These are phyloP conservation scores for Claviceps sp. DNA, from an alignment of 2,329 filamentous ascomycete species.

Conservation along the genomic window DNA sequence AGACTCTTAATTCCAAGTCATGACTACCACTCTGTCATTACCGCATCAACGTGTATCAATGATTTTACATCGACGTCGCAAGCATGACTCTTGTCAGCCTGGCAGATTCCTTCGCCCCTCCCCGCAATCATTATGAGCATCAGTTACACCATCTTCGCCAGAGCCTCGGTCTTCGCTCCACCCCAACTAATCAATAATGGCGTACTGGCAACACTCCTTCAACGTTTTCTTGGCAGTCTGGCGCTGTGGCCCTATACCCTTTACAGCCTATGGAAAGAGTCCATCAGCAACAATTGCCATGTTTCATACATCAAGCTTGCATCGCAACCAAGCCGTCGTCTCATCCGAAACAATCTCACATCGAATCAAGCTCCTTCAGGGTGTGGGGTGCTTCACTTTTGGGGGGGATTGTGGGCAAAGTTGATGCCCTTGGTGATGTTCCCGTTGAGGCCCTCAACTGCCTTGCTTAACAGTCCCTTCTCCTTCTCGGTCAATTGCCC, in stretches of 20 bases:
- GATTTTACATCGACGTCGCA: neutral
- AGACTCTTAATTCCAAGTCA: conserved; percentile 58
- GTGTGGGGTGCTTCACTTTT: conserved; percentile 54
- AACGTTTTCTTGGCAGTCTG: neutral
- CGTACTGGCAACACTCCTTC: neutral
- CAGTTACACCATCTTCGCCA: too few species aligned
- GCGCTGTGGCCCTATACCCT: conserved; percentile 16
- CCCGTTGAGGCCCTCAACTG: conserved; percentile 66
- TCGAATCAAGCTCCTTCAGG: conserved; percentile 16
- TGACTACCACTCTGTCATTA: conserved; percentile 20
- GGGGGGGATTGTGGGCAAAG: conserved; percentile 76
- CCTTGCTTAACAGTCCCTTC: conserved; percentile 70
- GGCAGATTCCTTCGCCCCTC: neutral
- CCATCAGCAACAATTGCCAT: conserved; percentile 23
- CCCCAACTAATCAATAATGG: neutral
- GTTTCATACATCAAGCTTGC: conserved; percentile 23
- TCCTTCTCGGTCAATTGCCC: conserved; percentile 69
- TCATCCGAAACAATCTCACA: conserved; percentile 14
- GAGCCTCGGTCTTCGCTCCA: neutral
- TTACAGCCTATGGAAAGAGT: conserved; percentile 25
- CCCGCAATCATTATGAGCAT: neutral
- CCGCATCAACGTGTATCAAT: neutral
- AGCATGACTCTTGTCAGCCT: neutral
- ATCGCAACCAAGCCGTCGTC: conserved; percentile 23
- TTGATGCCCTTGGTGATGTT: conserved; percentile 91